phyloP scores from a whole-genome alignment of 2,329 filamentous ascomycete genomes.

The Arthrinium phaeospermum region DNA sequence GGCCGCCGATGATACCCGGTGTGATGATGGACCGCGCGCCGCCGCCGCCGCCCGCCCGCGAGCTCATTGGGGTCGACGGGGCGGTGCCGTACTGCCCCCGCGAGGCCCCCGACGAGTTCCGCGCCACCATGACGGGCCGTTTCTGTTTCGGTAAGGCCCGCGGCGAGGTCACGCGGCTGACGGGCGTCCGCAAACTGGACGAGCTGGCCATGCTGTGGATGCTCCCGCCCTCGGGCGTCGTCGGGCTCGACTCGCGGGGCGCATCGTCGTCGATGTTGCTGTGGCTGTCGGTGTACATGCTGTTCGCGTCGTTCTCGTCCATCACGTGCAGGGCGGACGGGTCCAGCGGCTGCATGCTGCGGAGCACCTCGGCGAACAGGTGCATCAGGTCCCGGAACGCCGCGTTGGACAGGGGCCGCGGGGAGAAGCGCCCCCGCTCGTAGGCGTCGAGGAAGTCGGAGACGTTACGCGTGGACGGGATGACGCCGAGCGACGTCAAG shows the following conservation, averaged over 20 bases:
- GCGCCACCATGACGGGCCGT: constrained; percentile 36
- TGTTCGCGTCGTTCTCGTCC: constrained; percentile 32
- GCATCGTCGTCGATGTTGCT: constrained; percentile 46
- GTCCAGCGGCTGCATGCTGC: constrained; percentile 73
- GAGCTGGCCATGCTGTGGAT: constrained; percentile 21
- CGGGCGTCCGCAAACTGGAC: constrained; percentile 20
- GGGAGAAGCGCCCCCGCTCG: constrained; percentile 85
- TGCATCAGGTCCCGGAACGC: constrained; percentile 83
- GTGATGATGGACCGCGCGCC: constrained; percentile 20
- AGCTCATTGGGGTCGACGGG: constrained; percentile 58
- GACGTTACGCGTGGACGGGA: constrained; percentile 51
- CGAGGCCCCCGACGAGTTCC: constrained; percentile 46
- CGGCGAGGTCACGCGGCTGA: constrained; percentile 42
- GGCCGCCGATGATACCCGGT: background rate
- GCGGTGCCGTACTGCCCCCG: constrained; percentile 57
- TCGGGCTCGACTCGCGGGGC: constrained; percentile 48
- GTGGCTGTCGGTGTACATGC: constrained; percentile 28
- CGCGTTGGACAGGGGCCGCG: constrained; percentile 67
- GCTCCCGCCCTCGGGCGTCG: constrained; percentile 34
- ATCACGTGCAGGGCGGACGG: constrained; percentile 52
- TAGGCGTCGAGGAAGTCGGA: constrained; percentile 76
- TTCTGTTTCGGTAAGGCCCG: constrained; percentile 25
- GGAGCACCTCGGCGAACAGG: constrained; percentile 80
- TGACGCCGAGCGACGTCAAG: constrained; percentile 70
- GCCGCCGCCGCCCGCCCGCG: constrained; percentile 22